These are phyloP conservation scores for Aureobasidium leucospermi DNA, from an alignment of 2,329 filamentous ascomycete species.

Conservation along the genomic window DNA sequence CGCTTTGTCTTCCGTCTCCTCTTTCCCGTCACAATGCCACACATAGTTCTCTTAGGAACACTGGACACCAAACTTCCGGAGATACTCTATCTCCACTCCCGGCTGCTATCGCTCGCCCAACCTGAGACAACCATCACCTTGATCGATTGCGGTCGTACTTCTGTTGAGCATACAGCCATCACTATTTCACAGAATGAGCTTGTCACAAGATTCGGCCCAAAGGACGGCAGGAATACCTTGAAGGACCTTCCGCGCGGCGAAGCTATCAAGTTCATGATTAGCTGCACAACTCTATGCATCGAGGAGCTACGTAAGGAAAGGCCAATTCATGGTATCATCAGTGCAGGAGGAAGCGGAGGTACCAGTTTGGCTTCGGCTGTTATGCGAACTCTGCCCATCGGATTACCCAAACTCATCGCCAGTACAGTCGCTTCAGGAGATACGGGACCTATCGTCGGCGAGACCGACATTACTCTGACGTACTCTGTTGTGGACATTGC, in stretches of 20 bases:
- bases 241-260: constrained; percentile 43
- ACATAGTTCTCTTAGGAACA: constrained; percentile 52
- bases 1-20: not conserved
- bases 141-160: constrained; percentile 49
- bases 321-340: constrained; percentile 50
- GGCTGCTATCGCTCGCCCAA: constrained; percentile 28
- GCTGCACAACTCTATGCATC: constrained; percentile 39
- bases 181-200: constrained; percentile 39
- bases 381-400: constrained; percentile 57
- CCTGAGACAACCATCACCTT: constrained; percentile 35
- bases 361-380: constrained; percentile 54
- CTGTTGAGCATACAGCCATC: constrained; percentile 40
- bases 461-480: constrained; percentile 63
- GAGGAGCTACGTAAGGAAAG: constrained; percentile 38
- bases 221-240: constrained; percentile 19
- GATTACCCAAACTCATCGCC: constrained; percentile 63
- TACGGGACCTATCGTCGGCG: constrained; percentile 56
- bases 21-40: constrained; percentile 23
- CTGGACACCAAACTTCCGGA: constrained; percentile 59
- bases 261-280: constrained; percentile 51
- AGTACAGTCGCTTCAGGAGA: constrained; percentile 64
- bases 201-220: constrained; percentile 27
- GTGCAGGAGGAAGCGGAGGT: constrained; percentile 56
- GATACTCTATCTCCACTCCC: constrained; percentile 46
- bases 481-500: constrained; percentile 66